These are phyloP conservation scores for Fraxinus sp. DNA, from an alignment of 305 asterid genomes.

Conservation along the genomic window DNA sequence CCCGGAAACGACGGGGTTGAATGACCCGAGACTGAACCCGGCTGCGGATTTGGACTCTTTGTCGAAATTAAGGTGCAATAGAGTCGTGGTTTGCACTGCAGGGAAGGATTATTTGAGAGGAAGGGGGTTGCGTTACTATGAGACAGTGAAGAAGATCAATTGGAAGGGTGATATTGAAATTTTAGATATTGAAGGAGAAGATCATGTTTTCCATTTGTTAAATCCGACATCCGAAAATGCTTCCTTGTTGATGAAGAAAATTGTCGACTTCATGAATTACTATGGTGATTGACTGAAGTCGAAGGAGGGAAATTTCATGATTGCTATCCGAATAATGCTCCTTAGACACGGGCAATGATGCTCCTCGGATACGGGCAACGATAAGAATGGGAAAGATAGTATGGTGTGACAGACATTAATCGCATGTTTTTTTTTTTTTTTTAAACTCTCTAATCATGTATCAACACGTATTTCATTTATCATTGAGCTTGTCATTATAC, in stretches of 20 bases:
- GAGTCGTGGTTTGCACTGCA: conserved; percentile 48
- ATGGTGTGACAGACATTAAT: no score
- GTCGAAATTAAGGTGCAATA: conserved; percentile 38
- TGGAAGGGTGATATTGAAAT: conserved; percentile 57
- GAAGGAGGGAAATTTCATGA: no score
- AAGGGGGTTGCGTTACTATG: conserved; percentile 44
- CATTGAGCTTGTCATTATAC: no score
- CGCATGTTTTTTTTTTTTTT: no score
- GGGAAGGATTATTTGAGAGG: conserved; percentile 49
- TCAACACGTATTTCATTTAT: no score
- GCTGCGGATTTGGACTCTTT: conserved; percentile 36
- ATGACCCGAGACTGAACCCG: conserved; percentile 55
- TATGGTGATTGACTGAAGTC: no score
- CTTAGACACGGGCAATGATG: no score
- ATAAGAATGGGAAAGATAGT: no score
- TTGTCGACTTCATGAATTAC: conserved; percentile 27
- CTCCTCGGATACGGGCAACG: no score
- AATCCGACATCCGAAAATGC: conserved; percentile 34
- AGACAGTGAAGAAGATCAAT: conserved; percentile 44
- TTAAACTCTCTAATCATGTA: no score
- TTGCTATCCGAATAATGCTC: no score
- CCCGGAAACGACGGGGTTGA: conserved; percentile 33
- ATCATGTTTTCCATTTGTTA: conserved; percentile 54
- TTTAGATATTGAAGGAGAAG: conserved; percentile 47
- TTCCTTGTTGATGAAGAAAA: conserved; percentile 30